Percentiles rank a stretch among this genome's conserved stretches.
Evolutionary conservation across 495 filamentous ascomycete genomes (phyloP).

Genomic region (Penicillium coprophilum): DNA sequence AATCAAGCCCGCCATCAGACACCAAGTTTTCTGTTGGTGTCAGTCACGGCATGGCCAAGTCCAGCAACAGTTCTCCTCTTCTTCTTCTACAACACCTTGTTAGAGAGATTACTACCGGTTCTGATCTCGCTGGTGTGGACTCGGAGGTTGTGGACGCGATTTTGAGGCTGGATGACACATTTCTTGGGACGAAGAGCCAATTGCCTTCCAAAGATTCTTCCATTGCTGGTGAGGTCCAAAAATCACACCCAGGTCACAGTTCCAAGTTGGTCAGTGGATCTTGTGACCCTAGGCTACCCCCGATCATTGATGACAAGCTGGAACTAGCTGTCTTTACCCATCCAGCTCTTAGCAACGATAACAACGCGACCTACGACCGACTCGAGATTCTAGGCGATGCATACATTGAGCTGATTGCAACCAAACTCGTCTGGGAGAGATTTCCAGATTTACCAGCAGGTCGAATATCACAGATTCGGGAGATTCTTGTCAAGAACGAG

Average conservation of each 20-base stretch:
- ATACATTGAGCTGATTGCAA: slow-evolving; percentile 68
- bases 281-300: slow-evolving; percentile 53
- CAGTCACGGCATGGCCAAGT: background rate
- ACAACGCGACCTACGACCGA: slow-evolving; percentile 56
- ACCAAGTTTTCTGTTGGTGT: background rate
- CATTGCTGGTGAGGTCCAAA: background rate
- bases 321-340: slow-evolving; percentile 69
- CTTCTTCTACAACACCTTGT: slow-evolving; percentile 18
- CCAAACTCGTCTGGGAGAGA: slow-evolving; percentile 61
- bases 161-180: slow-evolving; percentile 22
- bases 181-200: slow-evolving; percentile 18
- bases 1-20: background rate
- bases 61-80: slow-evolving; percentile 12
- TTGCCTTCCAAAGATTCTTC: background rate
- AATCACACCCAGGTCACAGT: background rate
- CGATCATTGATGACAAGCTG: slow-evolving; percentile 55
- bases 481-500: slow-evolving; percentile 72
- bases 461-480: slow-evolving; percentile 62
- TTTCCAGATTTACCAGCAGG: slow-evolving; percentile 60
- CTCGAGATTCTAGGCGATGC: slow-evolving; percentile 77
- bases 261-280: background rate
- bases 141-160: slow-evolving; percentile 27
- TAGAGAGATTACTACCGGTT: slow-evolving; percentile 22
- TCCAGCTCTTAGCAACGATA: slow-evolving; percentile 42
- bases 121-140: slow-evolving; percentile 13